A percentile compares a stretch with the other conserved stretches of the same genome.
These are phyloP conservation scores for Aspergillus sojae DNA, from an alignment of 2,329 filamentous ascomycete species.

Conservation along the genomic window DNA sequence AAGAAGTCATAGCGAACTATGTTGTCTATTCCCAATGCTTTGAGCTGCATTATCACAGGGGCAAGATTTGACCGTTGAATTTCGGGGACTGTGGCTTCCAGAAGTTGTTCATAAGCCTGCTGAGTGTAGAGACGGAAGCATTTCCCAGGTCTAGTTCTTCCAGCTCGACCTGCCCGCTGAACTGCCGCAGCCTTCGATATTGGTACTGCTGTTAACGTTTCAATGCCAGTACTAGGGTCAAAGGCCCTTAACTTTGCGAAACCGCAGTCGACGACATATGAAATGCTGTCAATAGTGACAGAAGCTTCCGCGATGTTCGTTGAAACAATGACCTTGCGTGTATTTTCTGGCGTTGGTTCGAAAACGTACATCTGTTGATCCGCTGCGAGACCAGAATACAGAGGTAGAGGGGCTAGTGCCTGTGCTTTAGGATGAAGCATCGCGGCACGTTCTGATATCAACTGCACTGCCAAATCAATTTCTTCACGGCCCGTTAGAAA, in stretches of 20 bases:
- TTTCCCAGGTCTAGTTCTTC: slow-evolving; percentile 86
- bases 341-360: slow-evolving; percentile 77
- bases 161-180: slow-evolving; percentile 86
- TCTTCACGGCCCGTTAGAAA: slow-evolving; percentile 93
- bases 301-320: slow-evolving; percentile 98
- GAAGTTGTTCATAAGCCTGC: slow-evolving; percentile 65
- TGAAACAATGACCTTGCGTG: slow-evolving; percentile 86
- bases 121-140: slow-evolving; percentile 94
- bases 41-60: slow-evolving; percentile 84
- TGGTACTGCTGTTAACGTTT: slow-evolving; percentile 78
- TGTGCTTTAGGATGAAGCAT: slow-evolving; percentile 63
- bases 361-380: slow-evolving; percentile 97
- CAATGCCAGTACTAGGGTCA: slow-evolving; percentile 81
- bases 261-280: slow-evolving; percentile 86
- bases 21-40: slow-evolving; percentile 94
- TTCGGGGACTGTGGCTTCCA: slow-evolving; percentile 78
- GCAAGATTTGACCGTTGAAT: slow-evolving; percentile 91
- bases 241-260: slow-evolving; percentile 90
- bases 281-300: slow-evolving; percentile 89
- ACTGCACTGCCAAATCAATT: slow-evolving; percentile 80
- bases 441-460: slow-evolving; percentile 71
- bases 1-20: slow-evolving; percentile 88
- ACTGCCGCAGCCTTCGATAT: slow-evolving; percentile 91
- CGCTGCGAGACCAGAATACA: slow-evolving; percentile 85
- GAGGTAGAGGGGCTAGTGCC: slow-evolving; percentile 70